Evolutionary conservation across 2,329 filamentous ascomycete species (phyloP).

Genomic region (Fusarium sp.): DNA sequence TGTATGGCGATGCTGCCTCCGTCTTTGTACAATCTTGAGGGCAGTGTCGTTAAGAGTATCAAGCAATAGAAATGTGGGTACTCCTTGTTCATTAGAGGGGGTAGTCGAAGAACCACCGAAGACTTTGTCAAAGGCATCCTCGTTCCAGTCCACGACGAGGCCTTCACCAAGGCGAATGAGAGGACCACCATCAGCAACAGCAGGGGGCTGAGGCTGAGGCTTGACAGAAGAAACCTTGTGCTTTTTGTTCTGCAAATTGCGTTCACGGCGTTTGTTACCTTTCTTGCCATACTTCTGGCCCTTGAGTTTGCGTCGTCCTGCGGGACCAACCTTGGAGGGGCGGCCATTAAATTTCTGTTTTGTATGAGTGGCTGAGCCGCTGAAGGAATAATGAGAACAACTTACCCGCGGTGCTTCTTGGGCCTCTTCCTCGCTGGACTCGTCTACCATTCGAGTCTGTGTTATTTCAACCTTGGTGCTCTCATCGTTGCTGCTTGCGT

Average conservation of each 20-base stretch:
- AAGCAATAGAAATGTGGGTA: constrained; percentile 67
- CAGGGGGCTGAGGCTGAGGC: constrained; percentile 55
- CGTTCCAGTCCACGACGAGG: constrained; percentile 87
- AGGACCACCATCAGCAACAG: constrained; percentile 66
- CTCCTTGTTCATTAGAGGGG: constrained; percentile 66
- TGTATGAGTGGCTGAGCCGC: constrained; percentile 8
- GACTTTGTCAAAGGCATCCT: constrained; percentile 76
- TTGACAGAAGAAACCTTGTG: constrained; percentile 52
- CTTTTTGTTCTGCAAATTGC: constrained; percentile 57
- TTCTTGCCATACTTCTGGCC: constrained; percentile 63
- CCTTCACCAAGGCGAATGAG: constrained; percentile 86
- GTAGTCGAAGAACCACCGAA: constrained; percentile 66
- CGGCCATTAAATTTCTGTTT: constrained; percentile 39
- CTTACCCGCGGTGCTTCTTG: constrained; percentile 48
- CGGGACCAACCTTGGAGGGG: constrained; percentile 47
- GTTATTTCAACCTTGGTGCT: constrained; percentile 50
- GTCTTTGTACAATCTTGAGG: constrained; percentile 73
- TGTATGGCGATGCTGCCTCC: constrained; percentile 67
- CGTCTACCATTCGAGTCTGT: constrained; percentile 70
- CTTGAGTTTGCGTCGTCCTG: constrained; percentile 64
- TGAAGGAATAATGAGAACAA: not conserved
- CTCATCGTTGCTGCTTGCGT: constrained; percentile 68
- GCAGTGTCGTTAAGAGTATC: constrained; percentile 72
- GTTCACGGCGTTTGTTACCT: constrained; percentile 62
- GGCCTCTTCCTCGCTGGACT: constrained; percentile 69